Evolutionary conservation across 495 filamentous ascomycete species (phyloP).

Genomic region (Echria macrotheca): DNA sequence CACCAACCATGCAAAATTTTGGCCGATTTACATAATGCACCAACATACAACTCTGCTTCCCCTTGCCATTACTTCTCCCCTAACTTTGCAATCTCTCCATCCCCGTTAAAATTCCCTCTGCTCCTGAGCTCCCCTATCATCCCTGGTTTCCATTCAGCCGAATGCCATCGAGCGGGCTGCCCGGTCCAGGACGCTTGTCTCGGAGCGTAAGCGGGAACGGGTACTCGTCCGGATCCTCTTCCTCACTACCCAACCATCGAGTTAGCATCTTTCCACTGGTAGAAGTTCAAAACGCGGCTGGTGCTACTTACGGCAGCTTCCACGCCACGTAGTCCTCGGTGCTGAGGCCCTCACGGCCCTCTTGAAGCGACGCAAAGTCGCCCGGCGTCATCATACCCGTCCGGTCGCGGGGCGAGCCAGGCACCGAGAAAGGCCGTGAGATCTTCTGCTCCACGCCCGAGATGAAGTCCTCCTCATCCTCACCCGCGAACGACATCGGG

Average conservation of each 20-base stretch:
- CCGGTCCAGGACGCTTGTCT: constrained; percentile 38
- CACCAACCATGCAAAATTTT: not conserved
- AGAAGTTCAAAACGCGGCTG: not conserved
- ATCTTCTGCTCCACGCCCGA: constrained; percentile 88
- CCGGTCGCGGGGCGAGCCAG: constrained; percentile 83
- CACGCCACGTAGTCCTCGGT: constrained; percentile 98
- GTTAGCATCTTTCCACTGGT: constrained; percentile 4
- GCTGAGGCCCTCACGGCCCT: constrained; percentile 84
- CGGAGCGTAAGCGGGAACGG: constrained; percentile 83
- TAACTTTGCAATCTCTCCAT: no score
- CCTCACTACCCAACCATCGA: constrained; percentile 63
- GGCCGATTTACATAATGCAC: no score
- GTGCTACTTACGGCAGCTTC: constrained; percentile 85
- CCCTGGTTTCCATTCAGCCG: constrained; percentile 38
- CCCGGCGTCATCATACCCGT: constrained; percentile 98
- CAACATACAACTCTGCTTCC: no score
- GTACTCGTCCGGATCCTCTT: constrained; percentile 93
- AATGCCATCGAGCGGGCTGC: constrained; percentile 32
- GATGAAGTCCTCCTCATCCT: constrained; percentile 78
- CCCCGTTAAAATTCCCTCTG: no score
- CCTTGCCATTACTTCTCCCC: not conserved
- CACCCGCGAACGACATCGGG: constrained; percentile 70
- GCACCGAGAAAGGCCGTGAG: constrained; percentile 85
- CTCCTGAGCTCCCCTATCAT: no score
- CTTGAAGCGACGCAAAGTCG: constrained; percentile 93